Evolutionary conservation across 2,329 filamentous ascomycete species (phyloP), one percentile per base, ranked within the genome.

Genomic region (Aspergillus intermedius): DNA sequence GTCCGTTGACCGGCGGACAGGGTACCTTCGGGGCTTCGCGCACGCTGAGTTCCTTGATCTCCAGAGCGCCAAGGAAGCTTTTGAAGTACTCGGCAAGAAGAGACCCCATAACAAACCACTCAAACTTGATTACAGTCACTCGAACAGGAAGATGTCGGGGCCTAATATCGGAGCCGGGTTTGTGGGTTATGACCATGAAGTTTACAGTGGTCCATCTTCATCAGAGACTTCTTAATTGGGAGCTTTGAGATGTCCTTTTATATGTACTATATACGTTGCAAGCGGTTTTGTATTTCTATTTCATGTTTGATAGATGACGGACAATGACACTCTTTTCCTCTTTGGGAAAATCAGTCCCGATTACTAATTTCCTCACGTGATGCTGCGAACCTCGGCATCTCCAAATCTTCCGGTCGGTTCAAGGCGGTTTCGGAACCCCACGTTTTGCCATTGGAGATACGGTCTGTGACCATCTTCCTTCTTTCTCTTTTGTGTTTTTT

Each of bases 1-100:
- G 48, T 86, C 89, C 45, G 86, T 93, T 59, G 88, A 95, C 70
- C 81, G 87, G 59, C 78, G 82, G 55, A 90, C 87, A 5, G 89
- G 89, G 42, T 84, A 87, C 71, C 86, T 87, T 34, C 79, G 87
- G 65, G 90, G 90, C 53, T 95, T 93, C 65, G 87, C 85, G 17
- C 89, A 95, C 65, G 86, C 84, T 44, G 88, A 94, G 63, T 95
- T 95, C 67, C 62, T 78, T 40, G 81, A 87, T 58, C 64, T 83
- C 35, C 77, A 82, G 53, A 81, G 81, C 53, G 87, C 88, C n/a
- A 60, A 71, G 47, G 73, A 72, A 53, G 89, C 80, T 0, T 73
- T 73, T 59, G 77, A 82, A 47, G 56, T 74, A 12, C 72, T 95
- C 35, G 55, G 67, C 46, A 68, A 71, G 19, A 80, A 80, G 67